A percentile compares a stretch with the other conserved stretches of the same genome.
phyloP scores from a whole-genome alignment of 139 green algal species.

The Dunaliella sp. region DNA sequence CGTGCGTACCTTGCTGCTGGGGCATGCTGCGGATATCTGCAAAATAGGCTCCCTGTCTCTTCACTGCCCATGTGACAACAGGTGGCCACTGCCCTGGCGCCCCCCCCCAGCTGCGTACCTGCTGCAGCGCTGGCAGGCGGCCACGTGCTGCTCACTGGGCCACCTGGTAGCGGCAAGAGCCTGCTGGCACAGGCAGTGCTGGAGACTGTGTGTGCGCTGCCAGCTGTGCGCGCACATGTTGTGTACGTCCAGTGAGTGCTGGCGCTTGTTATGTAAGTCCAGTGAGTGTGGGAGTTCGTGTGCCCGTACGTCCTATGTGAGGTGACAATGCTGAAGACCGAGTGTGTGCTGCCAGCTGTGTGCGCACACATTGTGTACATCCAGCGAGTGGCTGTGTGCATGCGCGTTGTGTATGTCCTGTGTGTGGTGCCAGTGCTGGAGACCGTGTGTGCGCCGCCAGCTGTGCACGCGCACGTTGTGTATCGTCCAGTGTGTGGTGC shows the following conservation, averaged over 20 bases:
- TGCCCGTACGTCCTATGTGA: too few species aligned
- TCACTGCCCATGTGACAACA: too few species aligned
- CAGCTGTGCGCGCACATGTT: constrained; percentile 26
- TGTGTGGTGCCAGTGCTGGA: constrained; percentile 29
- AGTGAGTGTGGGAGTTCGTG: constrained; percentile 47
- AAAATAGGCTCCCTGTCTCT: too few species aligned
- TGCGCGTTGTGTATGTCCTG: too few species aligned
- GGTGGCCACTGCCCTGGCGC: constrained; percentile 2
- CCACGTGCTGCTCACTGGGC: constrained; percentile 53
- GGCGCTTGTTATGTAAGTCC: not conserved
- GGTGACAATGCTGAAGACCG: constrained; percentile 19
- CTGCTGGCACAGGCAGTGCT: constrained; percentile 41
- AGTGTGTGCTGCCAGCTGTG: constrained; percentile 29
- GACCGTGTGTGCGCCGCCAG: constrained; percentile 21
- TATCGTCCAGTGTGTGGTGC: constrained; percentile 45
- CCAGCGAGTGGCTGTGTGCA: constrained; percentile 53
- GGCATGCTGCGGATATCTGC: too few species aligned
- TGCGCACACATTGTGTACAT: constrained; percentile 40
- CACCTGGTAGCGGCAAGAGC: constrained; percentile 55
- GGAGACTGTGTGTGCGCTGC: constrained; percentile 20
- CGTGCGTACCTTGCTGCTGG: too few species aligned
- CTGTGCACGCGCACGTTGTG: constrained; percentile 36
- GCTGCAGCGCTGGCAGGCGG: constrained; percentile 35
- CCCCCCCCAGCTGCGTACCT: not conserved
- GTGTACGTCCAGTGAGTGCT: constrained; percentile 50